Percentiles rank a stretch among this genome's conserved stretches.
These are phyloP conservation scores for Penicillium fimorum DNA, from an alignment of 495 filamentous ascomycete genomes.

Conservation along the genomic window DNA sequence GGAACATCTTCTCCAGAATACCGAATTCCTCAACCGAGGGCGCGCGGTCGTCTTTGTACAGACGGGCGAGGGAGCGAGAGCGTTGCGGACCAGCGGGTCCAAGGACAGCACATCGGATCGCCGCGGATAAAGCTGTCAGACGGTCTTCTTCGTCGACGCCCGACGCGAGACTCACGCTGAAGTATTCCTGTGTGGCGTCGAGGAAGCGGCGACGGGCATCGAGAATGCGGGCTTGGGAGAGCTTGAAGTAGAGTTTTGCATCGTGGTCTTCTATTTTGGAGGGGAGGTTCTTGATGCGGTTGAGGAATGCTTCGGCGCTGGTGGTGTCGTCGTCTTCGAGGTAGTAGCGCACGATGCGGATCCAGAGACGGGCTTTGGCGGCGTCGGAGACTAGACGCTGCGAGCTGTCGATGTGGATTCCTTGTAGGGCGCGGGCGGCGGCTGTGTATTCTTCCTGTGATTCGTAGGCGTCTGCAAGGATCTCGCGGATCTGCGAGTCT, in stretches of 20 bases:
- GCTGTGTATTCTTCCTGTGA: conserved; percentile 72
- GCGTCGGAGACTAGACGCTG: conserved; percentile 78
- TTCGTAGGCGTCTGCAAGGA: conserved; percentile 82
- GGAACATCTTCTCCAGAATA: conserved; percentile 97
- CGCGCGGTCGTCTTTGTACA: conserved; percentile 93
- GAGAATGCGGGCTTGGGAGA: conserved; percentile 88
- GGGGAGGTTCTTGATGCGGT: conserved; percentile 88
- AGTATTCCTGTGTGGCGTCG: conserved; percentile 85
- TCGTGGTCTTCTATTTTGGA: conserved; percentile 71
- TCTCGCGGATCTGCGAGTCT: conserved; percentile 71
- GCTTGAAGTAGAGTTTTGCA: conserved; percentile 76
- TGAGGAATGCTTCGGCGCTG: conserved; percentile 78
- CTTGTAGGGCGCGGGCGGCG: conserved; percentile 74
- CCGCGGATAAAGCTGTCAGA: conserved; percentile 76
- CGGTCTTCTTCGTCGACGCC: conserved; percentile 82
- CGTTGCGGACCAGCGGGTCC: conserved; percentile 87
- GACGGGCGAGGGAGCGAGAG: conserved; percentile 69
- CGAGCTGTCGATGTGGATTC: conserved; percentile 82
- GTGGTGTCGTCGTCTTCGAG: conserved; percentile 93
- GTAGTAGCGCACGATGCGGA: conserved; percentile 91
- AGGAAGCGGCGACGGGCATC: conserved; percentile 89
- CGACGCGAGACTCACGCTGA: conserved; percentile 71
- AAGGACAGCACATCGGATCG: conserved; percentile 93
- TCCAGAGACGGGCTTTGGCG: conserved; percentile 78
- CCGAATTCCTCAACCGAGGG: conserved; percentile 72